Base-by-base conservation (phyloP, 441 rosid species). In the Pelargonium cotyledonis region DNA sequence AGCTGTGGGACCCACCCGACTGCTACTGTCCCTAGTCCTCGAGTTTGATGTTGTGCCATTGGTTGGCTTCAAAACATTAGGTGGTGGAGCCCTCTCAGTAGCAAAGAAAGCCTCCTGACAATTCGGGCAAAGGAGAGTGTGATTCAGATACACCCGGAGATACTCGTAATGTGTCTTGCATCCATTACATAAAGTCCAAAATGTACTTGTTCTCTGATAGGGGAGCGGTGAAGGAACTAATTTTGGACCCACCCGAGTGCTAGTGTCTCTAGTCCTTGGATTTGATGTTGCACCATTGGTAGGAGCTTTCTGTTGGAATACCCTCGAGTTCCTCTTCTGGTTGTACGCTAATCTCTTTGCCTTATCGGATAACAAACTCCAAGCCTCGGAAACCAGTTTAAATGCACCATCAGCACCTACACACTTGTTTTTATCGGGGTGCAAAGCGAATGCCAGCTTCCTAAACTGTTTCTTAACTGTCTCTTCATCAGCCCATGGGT, bases 381-480 rank as follows among this genome's bases (percentile, higher is more conserved):
- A 92, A 63, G 98, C 96, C 82, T 90, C 89, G 0, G 86, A 84
- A 71, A 95, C 78, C 73, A 92, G 79, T 75, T 86, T 86, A 73
- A 95, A 95, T 14, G 99, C 99, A 63, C 96, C 96, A 63, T 87
- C 95, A 9, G 96, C 90, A 5, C 96, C 96, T 5, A 78, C 73
- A 18, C 87, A 81, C 73, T 88, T 88, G 84, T 89, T 92, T 80
- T 90, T 95, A 78, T 95, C 97, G n/a, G 98, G 99, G 78, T 90
- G 99, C 65, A 95, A 96, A 75, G 79, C 65, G 44, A 92, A 83
- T 68, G 86, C 92, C 65, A 90, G 78, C 76, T 87, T 95, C 70
- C 84, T 80, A 70, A 86, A 90, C 67, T 90, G 97, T 77, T 83
- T 89, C 79, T 76, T 88, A 41, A 90, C 76, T 6, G 80, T 79